Base-by-base conservation (phyloP, 2,329 filamentous ascomycete genomes). In the Hypoxylon sp. region DNA sequence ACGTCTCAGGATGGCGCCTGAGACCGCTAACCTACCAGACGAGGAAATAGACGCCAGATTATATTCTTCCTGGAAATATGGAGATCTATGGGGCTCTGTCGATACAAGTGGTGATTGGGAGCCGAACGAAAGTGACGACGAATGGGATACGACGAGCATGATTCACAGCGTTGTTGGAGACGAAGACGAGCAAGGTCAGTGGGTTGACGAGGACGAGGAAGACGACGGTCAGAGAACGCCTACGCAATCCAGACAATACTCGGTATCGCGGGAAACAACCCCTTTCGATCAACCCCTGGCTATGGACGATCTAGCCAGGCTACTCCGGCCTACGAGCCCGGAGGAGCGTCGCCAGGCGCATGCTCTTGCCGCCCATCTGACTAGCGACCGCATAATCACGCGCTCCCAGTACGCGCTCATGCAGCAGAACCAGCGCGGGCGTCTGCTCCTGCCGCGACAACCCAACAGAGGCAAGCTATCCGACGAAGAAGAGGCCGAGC, bases 11-110 rank as follows among this genome's bases (percentile, higher is more conserved):
- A 80, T 78, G 61, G 78, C 75, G 5, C 72, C 72, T 11, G 75
- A 77, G 59, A 77, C 80, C 76, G 75, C 78, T 72, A 31, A 82
- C 14, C 71, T 83, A 5, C 82, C 89, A 44, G 92, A 96, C 73
- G 86, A 87, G 29, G 87, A 88, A 42, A 83, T 98, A 2, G 91
- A 95, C 70, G 85, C 86, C 1, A 90, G 89, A 65, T 82, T 98
- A 1, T 98, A 98, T 78, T 84, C 85, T 31, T 96, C 94, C 88
- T 98, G 94, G 92, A 89, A 92, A 57, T 84, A 86, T 59, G 94
- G 93, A 19, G 94, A 93, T 6, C 92, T 92, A 82, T 98, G 94
- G 90, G 94, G 95, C 1, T 90, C 91, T 14, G 85, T 90, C 33
- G 95, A 98, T 77, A 85, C 85, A 4, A 97, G 93, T 75, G 92